These are phyloP conservation scores for Picochlorum sp. DNA, from an alignment of 139 green algal species.

Conservation along the genomic window DNA sequence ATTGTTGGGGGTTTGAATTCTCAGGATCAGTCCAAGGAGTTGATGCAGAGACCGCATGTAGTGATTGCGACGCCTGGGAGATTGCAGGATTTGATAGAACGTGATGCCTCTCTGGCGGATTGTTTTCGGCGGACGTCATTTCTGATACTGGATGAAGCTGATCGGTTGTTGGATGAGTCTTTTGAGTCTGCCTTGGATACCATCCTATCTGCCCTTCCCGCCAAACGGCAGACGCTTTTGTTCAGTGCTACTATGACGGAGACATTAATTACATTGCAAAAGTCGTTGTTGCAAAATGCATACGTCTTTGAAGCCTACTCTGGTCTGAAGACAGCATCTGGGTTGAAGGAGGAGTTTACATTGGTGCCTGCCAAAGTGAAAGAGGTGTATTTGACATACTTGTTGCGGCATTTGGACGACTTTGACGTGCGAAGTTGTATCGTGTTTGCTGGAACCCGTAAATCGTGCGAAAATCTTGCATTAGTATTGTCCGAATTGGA, in stretches of 20 bases:
- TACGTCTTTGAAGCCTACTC: slow-evolving; percentile 78
- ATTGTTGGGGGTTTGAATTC: slow-evolving; percentile 88
- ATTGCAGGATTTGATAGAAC: slow-evolving; percentile 51
- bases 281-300: slow-evolving; percentile 39
- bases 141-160: slow-evolving; percentile 93
- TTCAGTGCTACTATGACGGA: slow-evolving; percentile 88
- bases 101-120: slow-evolving; percentile 24
- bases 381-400: slow-evolving; percentile 91
- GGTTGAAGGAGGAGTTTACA: slow-evolving; percentile 82
- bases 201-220: slow-evolving; percentile 37
- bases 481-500: slow-evolving; percentile 71
- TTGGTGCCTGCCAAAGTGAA: slow-evolving; percentile 92
- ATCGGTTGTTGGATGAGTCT: slow-evolving; percentile 77
- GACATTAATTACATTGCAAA: slow-evolving; percentile 53
- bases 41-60: slow-evolving; percentile 76
- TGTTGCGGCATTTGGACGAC: slow-evolving; percentile 63
- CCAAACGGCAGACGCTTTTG: slow-evolving; percentile 84
- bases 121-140: slow-evolving; percentile 47
- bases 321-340: slow-evolving; percentile 69
- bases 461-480: slow-evolving; percentile 39
- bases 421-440: slow-evolving; percentile 68
- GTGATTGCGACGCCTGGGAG: slow-evolving; percentile 92
- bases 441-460: slow-evolving; percentile 80
- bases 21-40: slow-evolving; percentile 59
- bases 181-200: slow-evolving; percentile 66